Percentiles rank a stretch among this genome's conserved stretches.
Evolutionary conservation across 2,329 filamentous ascomycete species (phyloP).

Genomic region (Talaromyces sp.): DNA sequence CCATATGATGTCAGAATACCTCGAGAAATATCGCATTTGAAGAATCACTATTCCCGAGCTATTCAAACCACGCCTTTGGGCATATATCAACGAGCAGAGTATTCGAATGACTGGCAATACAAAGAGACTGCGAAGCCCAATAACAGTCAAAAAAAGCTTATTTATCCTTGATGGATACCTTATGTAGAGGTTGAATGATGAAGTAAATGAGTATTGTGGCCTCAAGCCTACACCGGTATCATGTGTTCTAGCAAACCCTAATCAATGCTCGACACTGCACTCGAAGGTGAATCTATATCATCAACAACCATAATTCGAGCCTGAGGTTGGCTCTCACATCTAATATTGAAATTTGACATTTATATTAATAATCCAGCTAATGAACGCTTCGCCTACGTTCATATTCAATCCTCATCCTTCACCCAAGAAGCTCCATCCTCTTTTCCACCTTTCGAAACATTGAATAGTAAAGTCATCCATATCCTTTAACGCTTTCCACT

Average conservation of each 20-base stretch:
- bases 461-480: not conserved
- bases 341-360: too few relatives aligned
- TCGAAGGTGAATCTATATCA: too few relatives aligned
- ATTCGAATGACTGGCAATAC: too few relatives aligned
- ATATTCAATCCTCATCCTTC: not conserved
- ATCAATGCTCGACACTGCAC: too few relatives aligned
- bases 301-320: too few relatives aligned
- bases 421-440: not conserved
- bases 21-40: too few relatives aligned
- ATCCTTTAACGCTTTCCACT: not conserved
- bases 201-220: not conserved
- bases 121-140: not conserved
- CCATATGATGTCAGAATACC: not conserved
- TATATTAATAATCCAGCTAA: not conserved
- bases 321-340: too few relatives aligned
- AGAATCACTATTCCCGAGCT: too few relatives aligned
- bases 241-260: constrained; percentile 2
- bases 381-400: not conserved
- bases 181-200: not conserved
- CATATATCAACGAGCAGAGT: too few relatives aligned
- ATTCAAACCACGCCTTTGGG: too few relatives aligned
- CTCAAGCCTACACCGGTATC: not conserved
- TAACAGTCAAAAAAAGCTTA: not conserved
- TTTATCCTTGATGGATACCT: too few relatives aligned
- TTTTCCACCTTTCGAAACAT: not conserved